Evolutionary conservation across 495 filamentous ascomycete genomes (phyloP).

Genomic region (Penicillium flavigenum): DNA sequence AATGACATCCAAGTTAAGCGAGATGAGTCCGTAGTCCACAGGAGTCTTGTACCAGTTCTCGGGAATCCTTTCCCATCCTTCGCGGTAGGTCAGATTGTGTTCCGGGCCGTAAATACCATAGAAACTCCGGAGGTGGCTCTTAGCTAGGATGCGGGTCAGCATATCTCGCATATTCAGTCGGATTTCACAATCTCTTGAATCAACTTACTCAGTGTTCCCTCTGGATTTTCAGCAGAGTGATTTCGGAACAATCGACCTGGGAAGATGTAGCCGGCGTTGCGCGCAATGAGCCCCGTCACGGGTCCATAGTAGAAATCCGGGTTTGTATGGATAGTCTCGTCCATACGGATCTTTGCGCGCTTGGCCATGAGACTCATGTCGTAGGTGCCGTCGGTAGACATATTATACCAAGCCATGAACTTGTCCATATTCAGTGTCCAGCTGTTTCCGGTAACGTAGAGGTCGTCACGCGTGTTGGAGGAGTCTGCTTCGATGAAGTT

Average conservation of each 20-base stretch:
- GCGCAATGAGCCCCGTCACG: conserved; percentile 46
- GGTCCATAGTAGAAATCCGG: conserved; percentile 55
- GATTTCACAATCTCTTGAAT: neutral
- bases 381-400: conserved; percentile 38
- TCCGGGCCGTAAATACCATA: conserved; percentile 43
- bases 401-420: conserved; percentile 41
- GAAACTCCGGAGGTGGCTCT: conserved; percentile 47
- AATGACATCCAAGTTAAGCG: conserved; percentile 43
- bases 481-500: conserved; percentile 58
- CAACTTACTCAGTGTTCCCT: conserved; percentile 41
- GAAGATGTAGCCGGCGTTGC: conserved; percentile 51
- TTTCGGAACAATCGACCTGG: conserved; percentile 47
- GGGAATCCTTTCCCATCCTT: conserved; percentile 55
- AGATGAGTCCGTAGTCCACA: conserved; percentile 36
- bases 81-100: conserved; percentile 40
- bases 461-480: conserved; percentile 54
- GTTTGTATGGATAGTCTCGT: conserved; percentile 50
- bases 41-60: conserved; percentile 61
- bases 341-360: conserved; percentile 39
- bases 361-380: conserved; percentile 39
- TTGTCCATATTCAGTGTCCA: conserved; percentile 44
- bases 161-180: neutral
- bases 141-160: conserved; percentile 27
- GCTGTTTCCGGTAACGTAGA: conserved; percentile 48
- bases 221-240: conserved; percentile 45